Evolutionary conservation across 2,329 filamentous ascomycete genomes (phyloP), one percentile per base, ranked within the genome.

Genomic region (Aspergillus sp.): DNA sequence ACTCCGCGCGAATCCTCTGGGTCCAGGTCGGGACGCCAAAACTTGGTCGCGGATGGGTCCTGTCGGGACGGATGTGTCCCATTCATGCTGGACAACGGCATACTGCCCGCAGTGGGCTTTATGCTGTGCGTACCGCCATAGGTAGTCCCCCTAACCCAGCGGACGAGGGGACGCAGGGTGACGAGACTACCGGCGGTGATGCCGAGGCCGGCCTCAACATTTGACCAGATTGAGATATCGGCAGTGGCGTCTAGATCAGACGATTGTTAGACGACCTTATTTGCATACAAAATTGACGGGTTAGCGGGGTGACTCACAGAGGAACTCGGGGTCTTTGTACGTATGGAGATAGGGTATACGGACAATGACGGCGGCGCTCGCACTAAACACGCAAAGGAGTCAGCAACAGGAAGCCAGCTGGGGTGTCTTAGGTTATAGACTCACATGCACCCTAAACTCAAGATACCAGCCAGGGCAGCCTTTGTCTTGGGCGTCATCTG

Each of bases 401-500:
- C 62, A 66, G 25, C 74, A 61, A 29, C 25, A 16, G 61, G 2
- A 40, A 36, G 10, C 17, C 17, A 38, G 10, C n/a, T 34, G 11
- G 17, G 6, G 36, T 38, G 23, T 6, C 47, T 10, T 16, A 34
- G 40, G 23, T 65, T 38, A 61, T 38, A 71, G 62, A 62, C 67
- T 53, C 64, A 71, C 49, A 78, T 73, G 59, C 82, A 82, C 23
- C 82, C 85, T 70, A 86, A 77, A 5, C 75, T 75, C 46, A 87
- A 68, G 42, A 86, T 75, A 5, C 74, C 72, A 9, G 78, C 77
- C 19, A 85, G 69, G 2, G 81, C 75, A 5, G 76, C 29, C 61
- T 84, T 86, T 2, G 77, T 79, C 50, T 71, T 74, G 6, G 56
- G 59, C 43, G 77, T 77, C 77, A 86, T 83, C 50, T 84, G 77